Evolutionary conservation across 371 early-diverging fungal genomes (phyloP).

Genomic region (Fennellomyces sp.): DNA sequence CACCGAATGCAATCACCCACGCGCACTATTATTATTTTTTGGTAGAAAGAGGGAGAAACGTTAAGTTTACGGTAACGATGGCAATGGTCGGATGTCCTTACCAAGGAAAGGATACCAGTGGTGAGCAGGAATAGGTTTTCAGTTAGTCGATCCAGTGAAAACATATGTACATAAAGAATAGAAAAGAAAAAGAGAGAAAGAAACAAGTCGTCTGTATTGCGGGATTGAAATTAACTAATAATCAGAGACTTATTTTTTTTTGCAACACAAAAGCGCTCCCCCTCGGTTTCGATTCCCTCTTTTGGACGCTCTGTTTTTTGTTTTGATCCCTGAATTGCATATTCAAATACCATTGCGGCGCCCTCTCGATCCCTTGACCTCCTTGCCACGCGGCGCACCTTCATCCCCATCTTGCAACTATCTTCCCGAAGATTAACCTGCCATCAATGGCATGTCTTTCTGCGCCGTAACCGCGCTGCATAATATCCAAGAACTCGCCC

Average conservation of each 20-base stretch:
- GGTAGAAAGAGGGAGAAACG: not conserved
- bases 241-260: too few species aligned
- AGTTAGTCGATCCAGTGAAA: constrained; percentile 20
- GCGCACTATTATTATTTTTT: constrained; percentile 21
- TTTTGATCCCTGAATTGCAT: too few species aligned
- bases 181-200: too few species aligned
- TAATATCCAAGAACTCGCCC: constrained; percentile 90
- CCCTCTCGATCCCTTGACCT: constrained; percentile 50
- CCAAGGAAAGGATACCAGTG: constrained; percentile 31
- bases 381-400: constrained; percentile 35
- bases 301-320: too few species aligned
- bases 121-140: constrained; percentile 36
- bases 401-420: constrained; percentile 26
- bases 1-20: constrained; percentile 49
- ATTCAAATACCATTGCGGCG: constrained; percentile 48
- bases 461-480: constrained; percentile 89
- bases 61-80: not conserved
- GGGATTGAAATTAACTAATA: too few species aligned
- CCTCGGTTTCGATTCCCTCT: too few species aligned
- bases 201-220: not conserved
- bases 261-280: too few species aligned
- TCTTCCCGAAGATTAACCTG: constrained; percentile 62
- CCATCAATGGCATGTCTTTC: constrained; percentile 80
- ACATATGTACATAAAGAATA: constrained; percentile 1
- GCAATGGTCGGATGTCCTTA: constrained; percentile 4